These are phyloP conservation scores for Penicillium soppii DNA, from an alignment of 495 filamentous ascomycete genomes.

Conservation along the genomic window DNA sequence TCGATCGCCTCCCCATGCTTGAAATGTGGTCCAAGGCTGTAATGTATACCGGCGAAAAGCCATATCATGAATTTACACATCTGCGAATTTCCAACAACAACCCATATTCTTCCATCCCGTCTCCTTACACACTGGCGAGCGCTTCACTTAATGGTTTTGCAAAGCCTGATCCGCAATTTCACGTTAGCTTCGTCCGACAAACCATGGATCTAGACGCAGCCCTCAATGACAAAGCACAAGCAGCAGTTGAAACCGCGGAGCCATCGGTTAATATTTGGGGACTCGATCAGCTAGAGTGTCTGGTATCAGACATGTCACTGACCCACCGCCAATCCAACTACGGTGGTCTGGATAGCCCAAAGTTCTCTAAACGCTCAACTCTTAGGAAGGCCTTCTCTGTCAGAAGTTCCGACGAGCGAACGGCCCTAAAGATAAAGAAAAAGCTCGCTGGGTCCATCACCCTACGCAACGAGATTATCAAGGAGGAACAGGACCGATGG, in stretches of 20 bases:
- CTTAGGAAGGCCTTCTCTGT: conserved; percentile 38
- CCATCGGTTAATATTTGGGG: conserved; percentile 43
- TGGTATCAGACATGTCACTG: conserved; percentile 22
- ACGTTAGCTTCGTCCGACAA: conserved; percentile 27
- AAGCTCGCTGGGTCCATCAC: neutral
- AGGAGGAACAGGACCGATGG: conserved; percentile 45
- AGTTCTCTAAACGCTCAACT: conserved; percentile 29
- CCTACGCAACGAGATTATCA: conserved; percentile 35
- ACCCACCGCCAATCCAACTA: conserved; percentile 11
- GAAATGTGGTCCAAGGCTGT: conserved; percentile 47
- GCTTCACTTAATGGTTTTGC: conserved; percentile 11
- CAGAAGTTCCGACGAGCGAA: conserved; percentile 37
- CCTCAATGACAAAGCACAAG: conserved; percentile 39
- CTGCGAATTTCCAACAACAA: conserved; percentile 24
- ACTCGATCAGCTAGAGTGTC: conserved; percentile 12
- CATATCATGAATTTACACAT: conserved; percentile 35
- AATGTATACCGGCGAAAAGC: conserved; percentile 49
- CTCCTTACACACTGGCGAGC: conserved; percentile 18
- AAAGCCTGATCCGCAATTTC: conserved; percentile 20
- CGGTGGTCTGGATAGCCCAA: conserved; percentile 6
- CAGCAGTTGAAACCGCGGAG: conserved; percentile 34
- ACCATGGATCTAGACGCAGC: conserved; percentile 27
- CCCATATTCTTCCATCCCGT: conserved; percentile 31
- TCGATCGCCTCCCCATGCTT: conserved; percentile 32
- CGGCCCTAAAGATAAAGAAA: conserved; percentile 18